Conservation (phyloP, 306 rosid genomes). For the Castanea crenata region DNA sequence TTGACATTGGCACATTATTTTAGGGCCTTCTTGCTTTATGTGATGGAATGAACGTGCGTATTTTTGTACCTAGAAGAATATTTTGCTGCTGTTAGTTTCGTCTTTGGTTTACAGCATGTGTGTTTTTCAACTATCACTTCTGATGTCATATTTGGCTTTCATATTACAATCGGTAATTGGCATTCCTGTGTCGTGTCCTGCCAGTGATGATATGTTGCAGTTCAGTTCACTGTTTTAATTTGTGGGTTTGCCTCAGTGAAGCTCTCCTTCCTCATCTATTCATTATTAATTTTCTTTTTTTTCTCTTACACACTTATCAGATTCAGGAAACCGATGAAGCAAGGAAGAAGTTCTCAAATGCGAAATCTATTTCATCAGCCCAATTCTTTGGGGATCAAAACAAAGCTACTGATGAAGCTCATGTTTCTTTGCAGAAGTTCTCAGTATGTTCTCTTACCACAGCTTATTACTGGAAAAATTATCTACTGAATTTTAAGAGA, state of each 20-base stretch:
- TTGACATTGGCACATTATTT: too few species aligned
- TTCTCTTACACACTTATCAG: conserved; percentile 27
- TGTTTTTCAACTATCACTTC: not conserved
- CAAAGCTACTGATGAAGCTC: conserved; percentile 64
- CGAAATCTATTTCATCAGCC: conserved; percentile 89
- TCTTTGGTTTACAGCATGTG: not conserved
- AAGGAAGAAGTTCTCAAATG: conserved; percentile 88
- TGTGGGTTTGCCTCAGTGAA: not conserved
- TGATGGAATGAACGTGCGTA: too few species aligned
- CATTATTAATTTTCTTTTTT: not conserved
- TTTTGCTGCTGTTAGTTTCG: too few species aligned
- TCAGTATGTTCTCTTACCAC: conserved; percentile 49
- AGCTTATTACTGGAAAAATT: not conserved
- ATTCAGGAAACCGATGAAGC: conserved; percentile 84
- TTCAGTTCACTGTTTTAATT: not conserved
- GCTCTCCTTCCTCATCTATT: not conserved
- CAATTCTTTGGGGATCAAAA: conserved; percentile 86
- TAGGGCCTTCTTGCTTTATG: too few species aligned
- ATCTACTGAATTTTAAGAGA: not conserved
- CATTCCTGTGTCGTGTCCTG: too few species aligned
- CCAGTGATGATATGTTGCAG: too few species aligned
- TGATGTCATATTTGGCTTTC: not conserved
- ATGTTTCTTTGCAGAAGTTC: conserved; percentile 74
- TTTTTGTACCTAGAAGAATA: too few species aligned
- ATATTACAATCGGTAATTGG: too few species aligned